Evolutionary conservation across 1,284 basidiomycete genomes (phyloP), one percentile per base, ranked within the genome.

Genomic region (Coniferiporia weirii): DNA sequence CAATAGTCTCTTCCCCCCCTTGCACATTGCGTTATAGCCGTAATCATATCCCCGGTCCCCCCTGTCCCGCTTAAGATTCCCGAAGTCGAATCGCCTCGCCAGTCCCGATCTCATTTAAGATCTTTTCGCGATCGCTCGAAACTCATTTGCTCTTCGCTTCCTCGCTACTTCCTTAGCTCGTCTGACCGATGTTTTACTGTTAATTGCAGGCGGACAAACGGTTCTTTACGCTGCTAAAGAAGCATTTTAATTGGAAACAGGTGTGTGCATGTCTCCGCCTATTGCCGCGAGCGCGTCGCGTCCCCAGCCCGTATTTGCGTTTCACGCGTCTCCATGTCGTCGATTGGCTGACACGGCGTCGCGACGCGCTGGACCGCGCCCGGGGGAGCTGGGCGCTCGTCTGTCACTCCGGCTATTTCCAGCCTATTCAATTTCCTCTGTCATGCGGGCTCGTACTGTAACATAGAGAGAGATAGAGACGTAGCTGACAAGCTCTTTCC

Each of bases 171-270:
- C n/a, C n/a, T n/a, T n/a, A n/a, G 27, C 27, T 27, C 27, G 5
- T 27, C 27, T 27, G 27, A 27, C 27, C 27, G 5, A 27, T 27
- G 27, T 3, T 27, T 27, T 27, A 9, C 15, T 40, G 36, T 52
- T 17, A 27, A 15, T 59, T 54, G 12, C 64, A 93, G 90, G 95
- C 93, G 0, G 95, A 97, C 71, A 95, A 89, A 68, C 83, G 91
- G 0, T 97, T 97, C 74, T 97, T 97, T 70, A 71, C 75, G 0
- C 69, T 95, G 67, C 76, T 97, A 57, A 92, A 84, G 71, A 94
- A 91, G 67, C 76, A 84, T 56, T 97, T 97, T 68, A 76, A 72
- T n/a, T 94, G 91, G 85, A 72, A 73, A 61, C 82, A 91, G 73
- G 88, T 89, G 59, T 48, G 19, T 46, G 3, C 17, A 40, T 40